Evolutionary conservation across 2,329 filamentous ascomycete genomes (phyloP).

Genomic region (Colletotrichum filicis): DNA sequence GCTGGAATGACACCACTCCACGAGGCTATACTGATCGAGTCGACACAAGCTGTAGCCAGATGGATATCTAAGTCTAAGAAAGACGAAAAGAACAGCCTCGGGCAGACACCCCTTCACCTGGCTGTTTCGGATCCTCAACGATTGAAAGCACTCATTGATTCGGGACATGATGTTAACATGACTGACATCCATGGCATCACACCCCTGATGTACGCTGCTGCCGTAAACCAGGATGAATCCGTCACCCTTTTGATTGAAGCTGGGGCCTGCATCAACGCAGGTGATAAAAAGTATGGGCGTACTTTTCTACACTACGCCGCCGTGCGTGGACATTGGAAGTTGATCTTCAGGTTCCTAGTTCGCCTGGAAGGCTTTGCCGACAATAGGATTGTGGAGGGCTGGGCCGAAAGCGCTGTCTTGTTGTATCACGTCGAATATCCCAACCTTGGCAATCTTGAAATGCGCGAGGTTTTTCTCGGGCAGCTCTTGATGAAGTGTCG

Average conservation of each 20-base stretch:
- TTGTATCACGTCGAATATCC: background rate
- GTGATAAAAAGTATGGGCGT: background rate
- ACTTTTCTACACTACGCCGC: background rate
- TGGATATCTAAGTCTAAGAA: accelerated
- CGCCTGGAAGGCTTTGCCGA: background rate
- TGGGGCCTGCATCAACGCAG: accelerated
- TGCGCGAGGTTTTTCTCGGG: background rate
- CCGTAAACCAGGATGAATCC: accelerated
- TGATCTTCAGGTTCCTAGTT: background rate
- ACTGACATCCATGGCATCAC: background rate
- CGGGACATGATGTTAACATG: background rate
- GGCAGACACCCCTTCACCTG: slow-evolving; percentile 4
- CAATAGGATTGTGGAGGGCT: background rate
- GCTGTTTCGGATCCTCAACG: background rate
- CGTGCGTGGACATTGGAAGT: background rate
- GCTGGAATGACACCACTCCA: slow-evolving; percentile 8
- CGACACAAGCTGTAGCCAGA: background rate
- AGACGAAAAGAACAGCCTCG: background rate
- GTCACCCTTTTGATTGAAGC: background rate
- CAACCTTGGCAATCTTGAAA: too few relatives aligned
- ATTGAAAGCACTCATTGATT: background rate
- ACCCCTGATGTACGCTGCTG: slow-evolving; percentile 16
- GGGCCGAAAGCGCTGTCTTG: background rate
- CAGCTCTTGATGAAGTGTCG: background rate
- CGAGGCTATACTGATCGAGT: background rate